Conservation (phyloP, 2,329 filamentous ascomycete species). For the Tolypocladium paradoxum region DNA sequence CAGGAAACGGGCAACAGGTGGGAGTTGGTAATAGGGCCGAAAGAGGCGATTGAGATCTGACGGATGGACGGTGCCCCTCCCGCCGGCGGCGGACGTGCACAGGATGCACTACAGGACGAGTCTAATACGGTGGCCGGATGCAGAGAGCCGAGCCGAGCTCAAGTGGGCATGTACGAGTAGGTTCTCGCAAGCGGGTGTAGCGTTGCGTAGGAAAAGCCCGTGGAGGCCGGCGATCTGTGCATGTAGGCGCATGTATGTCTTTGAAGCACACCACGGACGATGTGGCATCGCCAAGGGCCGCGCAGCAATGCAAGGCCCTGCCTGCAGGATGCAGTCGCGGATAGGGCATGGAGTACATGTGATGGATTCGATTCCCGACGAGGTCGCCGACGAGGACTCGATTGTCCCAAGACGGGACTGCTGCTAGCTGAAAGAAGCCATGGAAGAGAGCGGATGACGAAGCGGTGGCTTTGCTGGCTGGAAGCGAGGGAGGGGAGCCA, state of each 20-base stretch:
- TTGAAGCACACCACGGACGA: neutral
- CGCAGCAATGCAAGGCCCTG: neutral
- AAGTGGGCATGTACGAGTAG: too few relatives aligned
- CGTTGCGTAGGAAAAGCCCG: too few relatives aligned
- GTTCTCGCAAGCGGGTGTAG: too few relatives aligned
- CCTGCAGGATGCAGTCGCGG: neutral
- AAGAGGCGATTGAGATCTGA: neutral
- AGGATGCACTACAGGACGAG: too few relatives aligned
- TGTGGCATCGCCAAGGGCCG: neutral
- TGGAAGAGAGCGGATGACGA: neutral
- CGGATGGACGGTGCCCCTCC: neutral
- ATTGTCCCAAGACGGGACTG: neutral
- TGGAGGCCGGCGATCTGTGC: neutral
- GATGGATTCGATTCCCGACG: neutral
- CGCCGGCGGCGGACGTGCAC: too few relatives aligned
- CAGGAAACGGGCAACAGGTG: neutral
- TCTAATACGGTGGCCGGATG: too few relatives aligned
- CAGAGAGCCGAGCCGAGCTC: too few relatives aligned
- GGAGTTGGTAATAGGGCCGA: neutral
- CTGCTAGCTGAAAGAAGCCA: neutral
- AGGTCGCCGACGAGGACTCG: neutral
- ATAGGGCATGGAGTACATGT: neutral
- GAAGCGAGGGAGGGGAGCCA: neutral
- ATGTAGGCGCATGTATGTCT: neutral
- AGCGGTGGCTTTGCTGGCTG: neutral